Conservation (phyloP, 768 basidiomycete genomes). For the Xerocomus potaroensis region DNA sequence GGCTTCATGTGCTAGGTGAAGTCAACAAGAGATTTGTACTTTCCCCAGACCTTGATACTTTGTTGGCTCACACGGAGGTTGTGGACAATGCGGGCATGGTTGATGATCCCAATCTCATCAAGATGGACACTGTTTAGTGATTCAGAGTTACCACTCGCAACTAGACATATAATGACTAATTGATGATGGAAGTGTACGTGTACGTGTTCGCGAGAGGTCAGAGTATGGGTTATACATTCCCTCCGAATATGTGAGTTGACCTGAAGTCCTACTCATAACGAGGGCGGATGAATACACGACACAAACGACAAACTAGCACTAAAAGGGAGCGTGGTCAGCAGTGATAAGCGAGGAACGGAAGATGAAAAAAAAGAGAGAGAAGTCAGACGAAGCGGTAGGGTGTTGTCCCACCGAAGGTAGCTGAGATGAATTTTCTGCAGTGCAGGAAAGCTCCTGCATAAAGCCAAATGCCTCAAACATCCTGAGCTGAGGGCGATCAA, state of each 20-base stretch:
- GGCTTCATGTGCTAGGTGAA: constrained; percentile 74
- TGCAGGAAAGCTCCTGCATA: constrained; percentile 62
- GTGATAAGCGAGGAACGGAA: neutral
- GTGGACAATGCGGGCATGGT: constrained; percentile 38
- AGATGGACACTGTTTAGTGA: constrained; percentile 41
- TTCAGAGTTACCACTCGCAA: too few relatives aligned
- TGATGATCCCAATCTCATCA: constrained; percentile 46
- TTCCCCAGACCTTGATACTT: constrained; percentile 75
- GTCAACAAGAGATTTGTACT: constrained; percentile 81
- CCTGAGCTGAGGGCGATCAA: constrained; percentile 42
- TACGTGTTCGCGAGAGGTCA: too few relatives aligned
- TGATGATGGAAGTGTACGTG: too few relatives aligned
- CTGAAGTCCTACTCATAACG: too few relatives aligned
- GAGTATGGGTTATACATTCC: too few relatives aligned
- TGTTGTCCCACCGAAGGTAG: constrained; percentile 71
- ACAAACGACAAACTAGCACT: too few relatives aligned
- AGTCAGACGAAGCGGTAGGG: constrained; percentile 46
- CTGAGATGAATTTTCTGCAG: constrained; percentile 85
- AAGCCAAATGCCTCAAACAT: constrained; percentile 97
- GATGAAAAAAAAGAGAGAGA: constrained; percentile 2
- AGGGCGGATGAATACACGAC: too few relatives aligned
- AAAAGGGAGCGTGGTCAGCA: constrained; percentile 16
- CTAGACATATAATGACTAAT: too few relatives aligned
- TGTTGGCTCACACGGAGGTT: constrained; percentile 63
- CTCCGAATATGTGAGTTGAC: too few relatives aligned